These are phyloP conservation scores for Wickerhamiella shivajii DNA, from an alignment of 805 yeast species.

Conservation along the genomic window DNA sequence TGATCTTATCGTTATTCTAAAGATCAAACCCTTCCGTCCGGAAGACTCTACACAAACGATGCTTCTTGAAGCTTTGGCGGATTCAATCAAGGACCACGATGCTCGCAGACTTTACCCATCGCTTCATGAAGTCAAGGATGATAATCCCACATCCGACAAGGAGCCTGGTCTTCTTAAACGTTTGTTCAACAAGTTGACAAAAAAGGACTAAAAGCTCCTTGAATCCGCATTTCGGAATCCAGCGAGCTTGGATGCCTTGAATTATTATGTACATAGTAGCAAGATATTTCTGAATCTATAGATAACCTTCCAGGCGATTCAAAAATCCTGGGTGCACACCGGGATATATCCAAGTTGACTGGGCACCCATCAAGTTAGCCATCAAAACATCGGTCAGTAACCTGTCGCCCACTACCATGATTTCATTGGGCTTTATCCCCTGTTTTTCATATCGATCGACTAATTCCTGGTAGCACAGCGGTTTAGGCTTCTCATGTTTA, in stretches of 20 bases:
- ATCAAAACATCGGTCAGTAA: conserved; percentile 80
- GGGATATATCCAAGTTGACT: conserved; percentile 66
- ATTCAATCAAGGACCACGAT: conserved; percentile 61
- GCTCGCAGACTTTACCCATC: conserved; percentile 52
- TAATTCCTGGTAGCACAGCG: conserved; percentile 41
- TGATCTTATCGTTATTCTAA: conserved; percentile 59
- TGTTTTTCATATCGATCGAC: conserved; percentile 39
- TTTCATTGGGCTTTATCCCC: conserved; percentile 42
- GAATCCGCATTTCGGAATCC: not conserved
- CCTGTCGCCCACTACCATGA: conserved; percentile 83
- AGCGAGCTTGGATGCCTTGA: not conserved
- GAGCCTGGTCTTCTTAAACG: conserved; percentile 24
- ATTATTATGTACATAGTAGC: conserved; percentile 1
- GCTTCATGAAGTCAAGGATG: conserved; percentile 17
- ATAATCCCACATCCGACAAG: conserved; percentile 4
- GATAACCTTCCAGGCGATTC: conserved; percentile 15
- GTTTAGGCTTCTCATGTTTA: conserved; percentile 24
- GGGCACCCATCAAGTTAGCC: conserved; percentile 88
- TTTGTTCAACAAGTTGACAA: conserved; percentile 22
- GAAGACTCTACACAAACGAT: conserved; percentile 75
- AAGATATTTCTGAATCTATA: not conserved
- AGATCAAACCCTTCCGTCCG: conserved; percentile 60
- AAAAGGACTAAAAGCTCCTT: conserved; percentile 15
- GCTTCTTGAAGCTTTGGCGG: conserved; percentile 86
- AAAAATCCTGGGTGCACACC: conserved; percentile 40